Base-by-base conservation (phyloP, 1,139 yeast genomes). In the Debaryomyces sp. region DNA sequence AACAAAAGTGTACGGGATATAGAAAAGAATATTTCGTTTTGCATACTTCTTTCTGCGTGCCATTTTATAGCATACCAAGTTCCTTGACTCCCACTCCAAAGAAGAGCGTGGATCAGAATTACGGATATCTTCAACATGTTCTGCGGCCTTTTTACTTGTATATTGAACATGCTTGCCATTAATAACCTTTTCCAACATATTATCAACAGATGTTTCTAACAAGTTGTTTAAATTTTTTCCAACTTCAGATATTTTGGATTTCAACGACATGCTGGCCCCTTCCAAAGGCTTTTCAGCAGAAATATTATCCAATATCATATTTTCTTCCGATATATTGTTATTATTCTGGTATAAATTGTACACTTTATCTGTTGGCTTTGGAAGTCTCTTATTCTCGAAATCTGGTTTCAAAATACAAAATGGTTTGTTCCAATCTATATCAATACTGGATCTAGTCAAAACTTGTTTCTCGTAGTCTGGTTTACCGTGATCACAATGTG, bases 31-130 rank as follows among this genome's bases (percentile, higher is more conserved):
- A 22, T 75, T 64, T 43, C 87, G 68, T 30, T 63, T 62, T 1
- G 84, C 82, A 57, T 83, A 87, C 57, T 81, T 78, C 58, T 80
- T 80, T 29, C 85, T 68, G 51, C 94, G 70, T 1, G 90, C 89
- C 53, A 85, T 66, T 52, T 85, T 82, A 58, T 76, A 85, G 54
- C 90, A 85, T 13, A 66, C 70, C 32, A 78, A 59, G 45, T 71
- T 69, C 13, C 67, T 56, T 0, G 68, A 53, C 50, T 70, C 73
- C 68, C 69, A 63, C 39, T 59, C 61, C 34, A 67, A 46, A 0
- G 71, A 58, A 6, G 66, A 56, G 13, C 60, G 66, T 1, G 68
- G 60, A 37, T 60, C 58, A 0, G 67, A 53, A 0, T 50, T 40
- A 36, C 53, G 50, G 4, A 63, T 55, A 46, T 67, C 73, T 27